A percentile compares a stretch with the other conserved stretches of the same genome.
These are phyloP conservation scores for Phytophthora multivora DNA, from an alignment of 352 stramenopile genomes.

Conservation along the genomic window DNA sequence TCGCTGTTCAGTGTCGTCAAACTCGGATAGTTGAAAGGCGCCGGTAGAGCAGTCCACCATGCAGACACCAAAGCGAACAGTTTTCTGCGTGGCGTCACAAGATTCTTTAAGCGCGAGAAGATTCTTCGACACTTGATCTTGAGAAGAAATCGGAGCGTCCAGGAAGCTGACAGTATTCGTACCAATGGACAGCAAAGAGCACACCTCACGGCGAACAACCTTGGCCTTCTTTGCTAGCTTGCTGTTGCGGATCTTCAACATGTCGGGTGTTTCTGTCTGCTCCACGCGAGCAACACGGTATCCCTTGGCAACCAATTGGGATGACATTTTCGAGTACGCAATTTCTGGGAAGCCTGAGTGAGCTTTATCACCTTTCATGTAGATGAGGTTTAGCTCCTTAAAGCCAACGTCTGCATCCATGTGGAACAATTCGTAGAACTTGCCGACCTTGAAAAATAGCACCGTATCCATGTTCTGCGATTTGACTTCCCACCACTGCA, in stretches of 20 bases:
- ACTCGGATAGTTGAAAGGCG: constrained; percentile 95
- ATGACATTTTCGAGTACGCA: constrained; percentile 96
- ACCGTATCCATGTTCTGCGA: constrained; percentile 97
- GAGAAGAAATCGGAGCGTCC: constrained; percentile 78
- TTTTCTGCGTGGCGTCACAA: constrained; percentile 59
- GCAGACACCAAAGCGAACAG: constrained; percentile 92
- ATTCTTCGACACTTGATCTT: constrained; percentile 53
- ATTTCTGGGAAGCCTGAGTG: constrained; percentile 99
- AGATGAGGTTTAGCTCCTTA: constrained; percentile 95
- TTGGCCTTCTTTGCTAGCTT: constrained; percentile 76
- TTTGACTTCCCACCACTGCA: constrained; percentile 99
- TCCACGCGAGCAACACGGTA: constrained; percentile 98
- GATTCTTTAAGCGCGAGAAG: constrained; percentile 78
- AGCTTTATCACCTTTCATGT: constrained; percentile 99
- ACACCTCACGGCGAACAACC: constrained; percentile 95
- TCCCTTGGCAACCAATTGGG: constrained; percentile 93
- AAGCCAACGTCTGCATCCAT: constrained; percentile 99
- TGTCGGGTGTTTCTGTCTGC: constrained; percentile 99
- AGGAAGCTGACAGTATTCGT: constrained; percentile 96
- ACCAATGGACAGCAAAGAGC: constrained; percentile 93
- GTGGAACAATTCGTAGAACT: constrained; percentile 97
- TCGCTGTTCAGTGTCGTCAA: constrained; percentile 96
- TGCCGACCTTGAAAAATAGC: constrained; percentile 99
- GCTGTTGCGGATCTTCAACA: constrained; percentile 94
- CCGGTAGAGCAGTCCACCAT: constrained; percentile 94